Evolutionary conservation across 208 protist genomes (phyloP).

Genomic region (Trypanosomatidae sp.): DNA sequence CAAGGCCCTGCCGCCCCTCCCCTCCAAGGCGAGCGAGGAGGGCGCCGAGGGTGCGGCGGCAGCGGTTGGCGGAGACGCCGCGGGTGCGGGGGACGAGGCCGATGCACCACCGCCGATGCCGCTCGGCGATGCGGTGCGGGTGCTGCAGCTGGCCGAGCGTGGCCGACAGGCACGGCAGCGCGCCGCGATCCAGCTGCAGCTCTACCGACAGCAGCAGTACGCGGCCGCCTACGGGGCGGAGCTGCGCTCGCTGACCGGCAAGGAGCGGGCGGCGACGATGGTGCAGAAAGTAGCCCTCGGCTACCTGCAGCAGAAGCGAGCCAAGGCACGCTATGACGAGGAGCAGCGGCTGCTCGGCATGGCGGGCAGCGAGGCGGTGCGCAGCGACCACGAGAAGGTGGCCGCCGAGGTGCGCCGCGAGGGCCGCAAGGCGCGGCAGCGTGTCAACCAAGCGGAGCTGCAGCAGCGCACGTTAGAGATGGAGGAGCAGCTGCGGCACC

Average conservation of each 20-base stretch:
- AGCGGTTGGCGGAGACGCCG: no score
- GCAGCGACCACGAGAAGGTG: conserved; percentile 31
- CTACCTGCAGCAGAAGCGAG: conserved; percentile 83
- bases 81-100: no score
- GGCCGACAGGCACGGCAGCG: conserved; percentile 94
- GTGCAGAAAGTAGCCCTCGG: conserved; percentile 90
- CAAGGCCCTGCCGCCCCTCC: conserved; percentile 24
- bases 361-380: conserved; percentile 34
- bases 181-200: conserved; percentile 88
- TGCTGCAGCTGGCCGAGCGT: conserved; percentile 94
- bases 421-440: conserved; percentile 85
- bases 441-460: conserved; percentile 88
- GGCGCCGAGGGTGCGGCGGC: no score
- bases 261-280: conserved; percentile 83
- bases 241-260: conserved; percentile 65
- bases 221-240: conserved; percentile 43
- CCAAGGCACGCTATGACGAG: conserved; percentile 57
- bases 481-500: conserved; percentile 73
- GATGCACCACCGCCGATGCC: no score
- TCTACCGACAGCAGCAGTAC: conserved; percentile 88
- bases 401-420: conserved; percentile 41
- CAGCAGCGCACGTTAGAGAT: conserved; percentile 76
- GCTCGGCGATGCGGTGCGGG: conserved; percentile 75
- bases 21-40: no score
- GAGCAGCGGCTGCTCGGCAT: conserved; percentile 93